Percentiles rank a stretch among this genome's conserved stretches.
Conservation (phyloP, 139 green algal genomes). For the Tetraselmis striata region DNA sequence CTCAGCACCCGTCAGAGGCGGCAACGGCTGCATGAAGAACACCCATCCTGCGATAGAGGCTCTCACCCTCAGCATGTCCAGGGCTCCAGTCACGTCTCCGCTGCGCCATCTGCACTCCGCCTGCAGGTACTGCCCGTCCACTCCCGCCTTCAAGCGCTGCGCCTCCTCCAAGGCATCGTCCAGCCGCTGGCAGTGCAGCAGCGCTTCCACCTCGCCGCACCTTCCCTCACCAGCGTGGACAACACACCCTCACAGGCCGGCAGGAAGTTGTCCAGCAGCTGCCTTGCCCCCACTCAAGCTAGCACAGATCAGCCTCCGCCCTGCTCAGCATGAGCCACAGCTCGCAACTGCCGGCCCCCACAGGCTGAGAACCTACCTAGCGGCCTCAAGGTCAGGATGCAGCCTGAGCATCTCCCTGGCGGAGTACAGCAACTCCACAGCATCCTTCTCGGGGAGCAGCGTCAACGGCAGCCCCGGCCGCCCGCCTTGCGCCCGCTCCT, state of each 20-base stretch:
- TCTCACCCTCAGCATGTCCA: background rate
- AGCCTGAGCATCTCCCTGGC: conserved; percentile 22
- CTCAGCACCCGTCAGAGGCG: no score
- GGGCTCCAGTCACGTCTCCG: conserved; percentile 12
- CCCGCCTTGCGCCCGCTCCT: conserved; percentile 7
- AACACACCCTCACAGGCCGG: no score
- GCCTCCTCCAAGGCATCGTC: conserved; percentile 19
- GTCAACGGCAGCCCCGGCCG: conserved; percentile 17
- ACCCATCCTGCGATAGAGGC: no score
- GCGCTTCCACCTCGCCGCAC: conserved; percentile 26
- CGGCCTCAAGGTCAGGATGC: conserved; percentile 21
- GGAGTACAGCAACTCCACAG: conserved; percentile 22
- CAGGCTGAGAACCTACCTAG: no score
- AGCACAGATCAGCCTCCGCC: no score
- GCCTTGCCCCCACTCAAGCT: no score
- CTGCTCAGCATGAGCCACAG: no score
- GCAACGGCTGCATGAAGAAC: no score
- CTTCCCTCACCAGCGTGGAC: background rate
- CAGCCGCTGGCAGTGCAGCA: conserved; percentile 34
- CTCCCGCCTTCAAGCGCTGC: conserved; percentile 8
- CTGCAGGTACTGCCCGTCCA: conserved; percentile 28
- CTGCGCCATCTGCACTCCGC: conserved; percentile 30
- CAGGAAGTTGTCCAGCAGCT: no score
- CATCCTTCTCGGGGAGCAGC: conserved; percentile 14
- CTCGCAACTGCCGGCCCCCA: no score